phyloP scores from a whole-genome alignment of 164 flowering plant species.

The Magnolia changhungtana region DNA sequence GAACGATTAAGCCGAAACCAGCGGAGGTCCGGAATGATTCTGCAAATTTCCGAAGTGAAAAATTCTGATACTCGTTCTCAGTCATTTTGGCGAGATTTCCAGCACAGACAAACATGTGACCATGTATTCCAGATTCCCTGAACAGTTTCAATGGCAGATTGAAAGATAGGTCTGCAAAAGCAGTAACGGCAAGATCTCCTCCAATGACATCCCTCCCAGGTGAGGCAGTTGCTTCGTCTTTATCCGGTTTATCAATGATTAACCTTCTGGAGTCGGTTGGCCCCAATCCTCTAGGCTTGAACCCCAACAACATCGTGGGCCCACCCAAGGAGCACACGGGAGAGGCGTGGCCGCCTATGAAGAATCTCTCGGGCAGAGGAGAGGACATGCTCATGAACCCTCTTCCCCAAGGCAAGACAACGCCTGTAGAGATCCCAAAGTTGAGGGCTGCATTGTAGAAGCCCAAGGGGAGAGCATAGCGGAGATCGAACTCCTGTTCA shows the following conservation, averaged over 20 bases:
- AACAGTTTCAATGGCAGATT: constrained; percentile 71
- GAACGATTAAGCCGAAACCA: constrained; percentile 73
- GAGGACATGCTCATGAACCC: constrained; percentile 60
- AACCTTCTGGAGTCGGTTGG: constrained; percentile 72
- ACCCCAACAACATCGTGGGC: constrained; percentile 71
- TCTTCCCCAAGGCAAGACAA: constrained; percentile 75
- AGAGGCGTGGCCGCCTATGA: constrained; percentile 83
- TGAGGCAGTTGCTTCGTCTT: constrained; percentile 29
- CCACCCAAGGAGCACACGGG: constrained; percentile 80
- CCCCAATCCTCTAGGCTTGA: constrained; percentile 75
- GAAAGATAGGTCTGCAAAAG: constrained; percentile 91
- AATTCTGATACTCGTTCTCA: constrained; percentile 50
- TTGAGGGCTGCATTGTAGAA: constrained; percentile 72
- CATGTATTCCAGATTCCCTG: constrained; percentile 82
- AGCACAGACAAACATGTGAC: constrained; percentile 73
- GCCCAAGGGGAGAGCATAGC: constrained; percentile 84
- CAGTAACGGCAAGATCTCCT: constrained; percentile 84
- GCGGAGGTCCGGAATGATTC: constrained; percentile 70
- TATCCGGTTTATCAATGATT: constrained; percentile 26
- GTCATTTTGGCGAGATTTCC: constrained; percentile 70
- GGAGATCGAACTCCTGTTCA: constrained; percentile 83
- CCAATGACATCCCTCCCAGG: constrained; percentile 69
- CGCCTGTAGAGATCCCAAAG: constrained; percentile 74
- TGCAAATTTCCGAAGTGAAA: constrained; percentile 48
- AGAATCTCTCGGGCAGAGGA: constrained; percentile 71